Percentiles rank a stretch among this genome's conserved stretches.
Evolutionary conservation across 2,329 filamentous ascomycete species (phyloP).

Genomic region (Blastomyces parvus): DNA sequence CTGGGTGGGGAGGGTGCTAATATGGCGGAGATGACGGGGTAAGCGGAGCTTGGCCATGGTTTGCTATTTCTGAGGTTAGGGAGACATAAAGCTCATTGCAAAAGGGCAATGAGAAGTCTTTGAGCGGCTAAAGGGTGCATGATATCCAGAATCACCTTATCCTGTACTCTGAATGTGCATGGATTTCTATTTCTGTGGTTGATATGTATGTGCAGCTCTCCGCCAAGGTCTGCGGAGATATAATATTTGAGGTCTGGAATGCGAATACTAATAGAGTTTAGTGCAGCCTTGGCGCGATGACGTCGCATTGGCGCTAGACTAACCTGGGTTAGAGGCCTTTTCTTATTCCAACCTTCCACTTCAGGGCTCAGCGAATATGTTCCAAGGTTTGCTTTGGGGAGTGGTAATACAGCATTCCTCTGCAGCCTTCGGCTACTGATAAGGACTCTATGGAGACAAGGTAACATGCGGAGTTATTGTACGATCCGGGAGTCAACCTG

Average conservation of each 20-base stretch:
- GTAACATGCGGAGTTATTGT: no score
- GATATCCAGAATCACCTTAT: not conserved
- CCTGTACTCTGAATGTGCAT: not conserved
- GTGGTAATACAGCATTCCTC: no score
- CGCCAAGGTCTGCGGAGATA: not conserved
- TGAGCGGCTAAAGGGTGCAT: not conserved
- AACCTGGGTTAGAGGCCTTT: not conserved
- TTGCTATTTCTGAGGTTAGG: not conserved
- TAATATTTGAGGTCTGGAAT: not conserved
- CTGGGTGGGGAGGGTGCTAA: not conserved
- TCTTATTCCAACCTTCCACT: not conserved
- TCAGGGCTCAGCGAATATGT: no score
- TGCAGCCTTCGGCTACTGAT: no score
- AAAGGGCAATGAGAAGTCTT: not conserved
- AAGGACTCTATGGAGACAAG: no score
- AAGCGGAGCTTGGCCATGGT: constrained; percentile 1
- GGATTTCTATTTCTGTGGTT: not conserved
- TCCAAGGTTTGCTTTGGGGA: no score
- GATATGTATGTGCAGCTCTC: not conserved
- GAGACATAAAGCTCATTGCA: not conserved
- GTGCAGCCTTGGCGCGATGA: not conserved
- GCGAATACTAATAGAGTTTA: not conserved
- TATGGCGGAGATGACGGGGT: constrained; percentile 1
- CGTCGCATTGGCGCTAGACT: not conserved
- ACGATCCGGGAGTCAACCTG: no score